Conservation (phyloP, 352 stramenopile species). For the Elongisporangium senticosum region DNA sequence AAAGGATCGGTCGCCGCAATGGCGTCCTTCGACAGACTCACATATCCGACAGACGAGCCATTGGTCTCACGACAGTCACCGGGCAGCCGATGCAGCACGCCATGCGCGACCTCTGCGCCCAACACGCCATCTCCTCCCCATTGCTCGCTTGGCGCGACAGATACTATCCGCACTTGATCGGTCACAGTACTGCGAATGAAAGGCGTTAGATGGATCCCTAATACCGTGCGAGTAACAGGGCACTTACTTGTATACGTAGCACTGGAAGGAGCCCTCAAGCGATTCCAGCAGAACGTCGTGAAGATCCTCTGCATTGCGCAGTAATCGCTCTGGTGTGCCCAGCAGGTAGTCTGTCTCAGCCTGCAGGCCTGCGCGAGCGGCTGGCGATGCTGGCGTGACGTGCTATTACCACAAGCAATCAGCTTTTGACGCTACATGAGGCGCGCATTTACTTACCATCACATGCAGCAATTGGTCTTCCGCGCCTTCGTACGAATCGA, state of each 20-base stretch:
- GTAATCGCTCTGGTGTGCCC: conserved; percentile 88
- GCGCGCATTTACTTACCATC: conserved; percentile 36
- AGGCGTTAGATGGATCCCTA: background rate
- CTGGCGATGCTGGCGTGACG: conserved; percentile 87
- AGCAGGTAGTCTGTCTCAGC: conserved; percentile 93
- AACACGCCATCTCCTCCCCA: conserved; percentile 92
- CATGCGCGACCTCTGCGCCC: conserved; percentile 93
- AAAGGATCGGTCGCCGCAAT: conserved; percentile 75
- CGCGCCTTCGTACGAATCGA: conserved; percentile 94
- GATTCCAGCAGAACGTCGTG: conserved; percentile 87
- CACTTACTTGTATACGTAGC: conserved; percentile 96
- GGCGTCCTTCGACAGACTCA: conserved; percentile 63
- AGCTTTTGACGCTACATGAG: background rate
- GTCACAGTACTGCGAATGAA: conserved; percentile 53
- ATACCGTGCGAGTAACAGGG: background rate
- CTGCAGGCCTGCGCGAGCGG: conserved; percentile 84
- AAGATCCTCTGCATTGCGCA: conserved; percentile 84
- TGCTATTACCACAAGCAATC: conserved; percentile 27
- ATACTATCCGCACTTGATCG: conserved; percentile 92
- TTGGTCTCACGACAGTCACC: conserved; percentile 41
- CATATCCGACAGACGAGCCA: conserved; percentile 73
- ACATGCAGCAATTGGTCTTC: conserved; percentile 96
- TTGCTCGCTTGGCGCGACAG: conserved; percentile 65
- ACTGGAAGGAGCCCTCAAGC: conserved; percentile 91
- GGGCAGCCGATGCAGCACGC: conserved; percentile 95